phyloP scores from a whole-genome alignment of 805 yeast species.

The Cyberlindnera mycetangii region DNA sequence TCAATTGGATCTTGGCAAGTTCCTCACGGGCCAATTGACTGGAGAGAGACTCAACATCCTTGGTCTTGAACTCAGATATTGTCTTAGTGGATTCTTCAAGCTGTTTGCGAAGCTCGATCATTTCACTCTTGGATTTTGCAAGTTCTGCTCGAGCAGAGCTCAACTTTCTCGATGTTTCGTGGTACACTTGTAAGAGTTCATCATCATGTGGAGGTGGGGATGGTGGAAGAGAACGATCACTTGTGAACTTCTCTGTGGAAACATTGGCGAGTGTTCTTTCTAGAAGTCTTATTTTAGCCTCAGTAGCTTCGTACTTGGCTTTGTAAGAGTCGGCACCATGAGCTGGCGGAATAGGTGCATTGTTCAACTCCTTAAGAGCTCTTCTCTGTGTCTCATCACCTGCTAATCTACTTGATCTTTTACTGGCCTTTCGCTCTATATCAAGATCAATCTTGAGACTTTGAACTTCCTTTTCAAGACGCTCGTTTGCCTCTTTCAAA shows the following conservation, averaged over 20 bases:
- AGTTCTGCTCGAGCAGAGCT: slow-evolving; percentile 43
- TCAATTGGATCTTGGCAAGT: slow-evolving; percentile 47
- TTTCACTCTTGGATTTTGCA: slow-evolving; percentile 38
- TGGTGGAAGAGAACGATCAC: slow-evolving; percentile 1
- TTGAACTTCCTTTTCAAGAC: slow-evolving; percentile 42
- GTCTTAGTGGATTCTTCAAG: slow-evolving; percentile 37
- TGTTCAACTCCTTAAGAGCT: slow-evolving; percentile 25
- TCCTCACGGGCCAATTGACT: slow-evolving; percentile 35
- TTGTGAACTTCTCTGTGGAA: neutral
- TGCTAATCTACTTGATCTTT: slow-evolving; percentile 43
- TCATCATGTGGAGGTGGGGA: slow-evolving; percentile 28
- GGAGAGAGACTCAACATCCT: slow-evolving; percentile 17
- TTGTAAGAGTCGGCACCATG: slow-evolving; percentile 30
- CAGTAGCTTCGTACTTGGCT: slow-evolving; percentile 45
- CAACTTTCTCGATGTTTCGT: slow-evolving; percentile 46
- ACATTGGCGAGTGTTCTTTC: slow-evolving; percentile 34
- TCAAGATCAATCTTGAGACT: slow-evolving; percentile 46
- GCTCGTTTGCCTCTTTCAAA: slow-evolving; percentile 25
- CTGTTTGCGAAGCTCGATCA: slow-evolving; percentile 38
- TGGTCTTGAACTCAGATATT: slow-evolving; percentile 12
- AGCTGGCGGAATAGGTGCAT: slow-evolving; percentile 7
- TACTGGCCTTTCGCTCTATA: slow-evolving; percentile 48
- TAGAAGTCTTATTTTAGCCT: slow-evolving; percentile 39
- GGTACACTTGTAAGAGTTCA: slow-evolving; percentile 48
- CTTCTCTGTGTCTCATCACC: slow-evolving; percentile 42